phyloP scores from a whole-genome alignment of 768 basidiomycete genomes.

The Trametes maxima region DNA sequence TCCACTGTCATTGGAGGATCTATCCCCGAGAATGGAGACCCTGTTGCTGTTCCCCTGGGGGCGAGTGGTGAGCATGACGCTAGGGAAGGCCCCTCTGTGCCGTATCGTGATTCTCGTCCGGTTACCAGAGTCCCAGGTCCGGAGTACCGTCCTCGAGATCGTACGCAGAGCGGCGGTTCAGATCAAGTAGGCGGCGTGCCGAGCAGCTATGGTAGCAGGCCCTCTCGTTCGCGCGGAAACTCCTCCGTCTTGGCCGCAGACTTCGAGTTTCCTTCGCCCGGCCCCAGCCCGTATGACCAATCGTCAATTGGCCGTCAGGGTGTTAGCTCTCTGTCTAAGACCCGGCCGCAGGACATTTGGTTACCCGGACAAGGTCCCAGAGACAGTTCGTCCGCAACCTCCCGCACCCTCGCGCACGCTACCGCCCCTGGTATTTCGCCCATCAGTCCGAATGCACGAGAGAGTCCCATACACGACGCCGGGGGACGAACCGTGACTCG shows the following conservation, averaged over 20 bases:
- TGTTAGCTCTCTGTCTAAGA: constrained; percentile 31
- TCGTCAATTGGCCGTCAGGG: constrained; percentile 20
- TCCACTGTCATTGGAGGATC: constrained; percentile 2
- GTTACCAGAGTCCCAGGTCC: constrained; percentile 12
- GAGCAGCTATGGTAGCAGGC: constrained; percentile 13
- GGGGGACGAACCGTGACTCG: constrained; percentile 41
- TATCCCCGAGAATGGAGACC: constrained; percentile 16
- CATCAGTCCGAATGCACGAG: constrained; percentile 16
- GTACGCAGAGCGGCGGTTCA: constrained; percentile 20
- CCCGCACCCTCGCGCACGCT: constrained; percentile 45
- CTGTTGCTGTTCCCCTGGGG: constrained; percentile 6
- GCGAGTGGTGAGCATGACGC: constrained; percentile 20
- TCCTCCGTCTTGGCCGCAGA: constrained; percentile 19
- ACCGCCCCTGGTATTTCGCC: constrained; percentile 16
- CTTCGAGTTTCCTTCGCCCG: constrained; percentile 5
- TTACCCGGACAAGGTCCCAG: constrained; percentile 43
- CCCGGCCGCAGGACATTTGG: constrained; percentile 49
- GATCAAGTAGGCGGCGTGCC: constrained; percentile 15
- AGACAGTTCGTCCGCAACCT: constrained; percentile 41
- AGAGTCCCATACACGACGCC: constrained; percentile 45
- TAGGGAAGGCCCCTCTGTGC: constrained; percentile 8
- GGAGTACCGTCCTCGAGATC: constrained; percentile 18
- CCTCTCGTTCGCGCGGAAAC: constrained; percentile 26
- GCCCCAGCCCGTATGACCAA: constrained; percentile 11
- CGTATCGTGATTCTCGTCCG: constrained; percentile 19